Base-by-base conservation (phyloP, 768 basidiomycete species). In the Pleurotus tuoliensis region DNA sequence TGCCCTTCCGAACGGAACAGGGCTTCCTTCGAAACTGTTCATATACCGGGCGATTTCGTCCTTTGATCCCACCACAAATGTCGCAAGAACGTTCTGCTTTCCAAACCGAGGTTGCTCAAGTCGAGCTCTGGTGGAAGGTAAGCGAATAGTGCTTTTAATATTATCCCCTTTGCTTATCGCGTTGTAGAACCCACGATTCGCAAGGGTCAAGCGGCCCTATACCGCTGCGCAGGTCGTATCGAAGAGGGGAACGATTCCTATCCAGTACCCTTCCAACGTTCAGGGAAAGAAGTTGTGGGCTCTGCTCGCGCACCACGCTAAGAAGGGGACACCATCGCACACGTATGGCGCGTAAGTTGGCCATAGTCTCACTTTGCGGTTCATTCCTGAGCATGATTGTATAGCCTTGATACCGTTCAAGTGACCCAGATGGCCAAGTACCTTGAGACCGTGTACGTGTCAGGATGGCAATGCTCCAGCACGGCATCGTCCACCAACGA, bases 381-480 rank as follows among this genome's bases (percentile, higher is more conserved):
- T 16, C 18, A 27, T 9, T 40, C 15, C 18, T 39, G 18, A 53
- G 8, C 8, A 9, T 55, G 24, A 27, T 52, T n/a, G 4, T 54
- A n/a, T 63, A 98, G 96, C 18, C 87, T 99, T 61, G 97, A 99
- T 70, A 92, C 95, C 0, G 94, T 99, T 5, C 97, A 99, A 73
- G 83, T 98, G 48, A 98, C 95, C 0, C 97, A 99, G 73, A 99
- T 99, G 97, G 95, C 96, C 22, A 92, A 91, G 69, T 92, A 98
- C 71, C 88, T 98, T 63, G 97, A 98, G 74, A 98, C 96, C 2
- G 91, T 99, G 63, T 99, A 99, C 68, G 92, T 99, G 56, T 99
- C 97, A 6, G 97, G 97, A 3, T 93, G 90, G 91, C 91, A 92
- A 66, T 93, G 88, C 15, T 94, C 92, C 16, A 93, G 91, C 66